Evolutionary conservation across 148 eudicot species (phyloP).

Genomic region (Chenopodium berlandieri): DNA sequence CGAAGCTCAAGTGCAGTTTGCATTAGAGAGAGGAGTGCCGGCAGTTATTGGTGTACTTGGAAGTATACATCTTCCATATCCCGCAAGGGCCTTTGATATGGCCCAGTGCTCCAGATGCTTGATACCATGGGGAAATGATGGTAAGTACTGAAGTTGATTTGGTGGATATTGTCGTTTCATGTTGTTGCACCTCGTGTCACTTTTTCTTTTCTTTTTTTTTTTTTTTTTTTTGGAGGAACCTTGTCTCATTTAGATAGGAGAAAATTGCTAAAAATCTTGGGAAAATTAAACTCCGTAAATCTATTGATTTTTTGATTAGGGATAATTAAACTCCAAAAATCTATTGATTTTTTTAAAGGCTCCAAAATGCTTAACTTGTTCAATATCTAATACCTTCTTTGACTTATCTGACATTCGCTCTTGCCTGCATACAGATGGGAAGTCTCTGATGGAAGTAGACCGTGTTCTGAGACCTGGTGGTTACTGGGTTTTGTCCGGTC

Average conservation of each 20-base stretch:
- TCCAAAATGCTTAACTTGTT: neutral
- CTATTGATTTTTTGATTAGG: neutral
- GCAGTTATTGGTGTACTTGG: slow-evolving; percentile 87
- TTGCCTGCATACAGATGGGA: slow-evolving; percentile 44
- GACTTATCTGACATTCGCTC: slow-evolving; percentile 1
- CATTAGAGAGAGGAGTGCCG: slow-evolving; percentile 84
- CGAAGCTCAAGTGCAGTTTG: slow-evolving; percentile 89
- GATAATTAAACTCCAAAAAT: neutral
- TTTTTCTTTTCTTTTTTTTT: too few relatives aligned
- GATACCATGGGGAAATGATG: slow-evolving; percentile 69
- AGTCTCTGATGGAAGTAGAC: slow-evolving; percentile 73
- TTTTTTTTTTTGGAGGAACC: too few relatives aligned
- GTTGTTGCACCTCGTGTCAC: neutral
- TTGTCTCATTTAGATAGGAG: neutral
- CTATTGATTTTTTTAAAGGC: neutral
- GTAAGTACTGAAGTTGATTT: slow-evolving; percentile 30
- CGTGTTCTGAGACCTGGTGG: slow-evolving; percentile 87
- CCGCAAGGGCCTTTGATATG: slow-evolving; percentile 77
- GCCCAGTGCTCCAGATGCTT: slow-evolving; percentile 83
- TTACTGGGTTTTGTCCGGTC: slow-evolving; percentile 78
- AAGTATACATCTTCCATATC: slow-evolving; percentile 63
- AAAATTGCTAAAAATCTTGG: neutral
- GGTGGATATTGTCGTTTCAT: neutral
- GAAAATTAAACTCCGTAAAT: neutral
- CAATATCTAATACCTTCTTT: neutral